Conservation (phyloP, 805 yeast genomes). For the Sugiyamaella mastotermitis region DNA sequence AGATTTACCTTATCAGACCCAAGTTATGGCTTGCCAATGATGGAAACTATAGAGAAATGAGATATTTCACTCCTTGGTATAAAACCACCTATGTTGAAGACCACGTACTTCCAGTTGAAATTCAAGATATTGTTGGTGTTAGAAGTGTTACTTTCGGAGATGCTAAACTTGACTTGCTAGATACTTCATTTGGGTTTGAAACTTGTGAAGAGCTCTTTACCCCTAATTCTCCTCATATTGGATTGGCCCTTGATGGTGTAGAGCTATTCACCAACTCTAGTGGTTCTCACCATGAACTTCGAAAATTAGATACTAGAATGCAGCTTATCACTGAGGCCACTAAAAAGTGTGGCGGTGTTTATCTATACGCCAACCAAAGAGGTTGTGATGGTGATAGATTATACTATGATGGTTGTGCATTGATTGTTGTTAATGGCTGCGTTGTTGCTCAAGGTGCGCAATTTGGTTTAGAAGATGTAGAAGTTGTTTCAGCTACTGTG, state of each 20-base stretch:
- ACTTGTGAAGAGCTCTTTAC: constrained; percentile 98
- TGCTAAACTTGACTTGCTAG: constrained; percentile 76
- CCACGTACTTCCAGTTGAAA: constrained; percentile 62
- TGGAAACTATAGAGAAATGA: constrained; percentile 97
- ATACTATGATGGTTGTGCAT: constrained; percentile 95
- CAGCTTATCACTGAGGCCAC: constrained; percentile 87
- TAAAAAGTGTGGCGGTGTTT: constrained; percentile 92
- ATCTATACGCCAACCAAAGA: constrained; percentile 86
- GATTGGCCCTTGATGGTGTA: constrained; percentile 92
- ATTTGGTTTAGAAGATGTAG: constrained; percentile 85
- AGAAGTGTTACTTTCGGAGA: constrained; percentile 76
- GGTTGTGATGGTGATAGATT: constrained; percentile 98
- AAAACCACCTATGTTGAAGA: constrained; percentile 70
- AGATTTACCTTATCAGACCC: constrained; percentile 82
- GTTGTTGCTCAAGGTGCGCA: constrained; percentile 92
- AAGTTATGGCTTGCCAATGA: constrained; percentile 92
- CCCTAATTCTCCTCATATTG: constrained; percentile 91
- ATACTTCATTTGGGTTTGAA: constrained; percentile 92
- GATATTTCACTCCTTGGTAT: constrained; percentile 94
- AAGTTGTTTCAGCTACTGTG: constrained; percentile 91
- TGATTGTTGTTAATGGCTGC: constrained; percentile 86
- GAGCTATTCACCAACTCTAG: constrained; percentile 93
- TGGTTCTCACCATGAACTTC: constrained; percentile 95
- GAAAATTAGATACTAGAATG: constrained; percentile 82
- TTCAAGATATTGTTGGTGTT: constrained; percentile 65